Percentiles rank a stretch among this genome's conserved stretches.
Evolutionary conservation across 345 rosid species (phyloP).

Genomic region (Erucastrum elatum): DNA sequence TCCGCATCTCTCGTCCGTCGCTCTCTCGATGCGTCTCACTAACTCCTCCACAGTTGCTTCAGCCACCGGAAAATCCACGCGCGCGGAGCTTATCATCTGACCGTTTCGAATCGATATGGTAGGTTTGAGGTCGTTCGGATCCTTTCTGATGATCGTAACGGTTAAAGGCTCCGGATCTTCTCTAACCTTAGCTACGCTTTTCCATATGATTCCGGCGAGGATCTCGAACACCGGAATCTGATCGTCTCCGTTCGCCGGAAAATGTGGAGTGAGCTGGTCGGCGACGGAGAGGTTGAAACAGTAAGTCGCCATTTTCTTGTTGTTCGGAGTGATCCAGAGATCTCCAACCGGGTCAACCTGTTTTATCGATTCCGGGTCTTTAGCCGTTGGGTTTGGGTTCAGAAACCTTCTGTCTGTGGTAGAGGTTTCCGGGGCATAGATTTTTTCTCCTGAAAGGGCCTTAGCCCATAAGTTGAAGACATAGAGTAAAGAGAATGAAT

Average conservation of each 20-base stretch:
- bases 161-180: slow-evolving; percentile 38
- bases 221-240: slow-evolving; percentile 50
- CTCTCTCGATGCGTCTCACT: slow-evolving; percentile 27
- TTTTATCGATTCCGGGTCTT: slow-evolving; percentile 47
- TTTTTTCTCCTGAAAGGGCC: slow-evolving; percentile 29
- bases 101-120: slow-evolving; percentile 32
- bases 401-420: background rate
- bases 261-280: slow-evolving; percentile 33
- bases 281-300: slow-evolving; percentile 41
- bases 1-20: slow-evolving; percentile 45
- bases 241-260: background rate
- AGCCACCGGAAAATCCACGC: slow-evolving; percentile 39
- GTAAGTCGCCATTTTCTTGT: slow-evolving; percentile 48
- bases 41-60: slow-evolving; percentile 39
- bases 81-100: slow-evolving; percentile 45
- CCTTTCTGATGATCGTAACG: slow-evolving; percentile 54
- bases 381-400: background rate
- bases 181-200: slow-evolving; percentile 51
- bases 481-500: slow-evolving; percentile 44
- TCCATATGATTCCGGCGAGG: slow-evolving; percentile 58
- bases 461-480: slow-evolving; percentile 45
- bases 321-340: slow-evolving; percentile 51
- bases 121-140: slow-evolving; percentile 29
- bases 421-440: background rate
- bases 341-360: slow-evolving; percentile 70